Conservation (phyloP, 257 asterid species). For the Primulina eburnea region DNA sequence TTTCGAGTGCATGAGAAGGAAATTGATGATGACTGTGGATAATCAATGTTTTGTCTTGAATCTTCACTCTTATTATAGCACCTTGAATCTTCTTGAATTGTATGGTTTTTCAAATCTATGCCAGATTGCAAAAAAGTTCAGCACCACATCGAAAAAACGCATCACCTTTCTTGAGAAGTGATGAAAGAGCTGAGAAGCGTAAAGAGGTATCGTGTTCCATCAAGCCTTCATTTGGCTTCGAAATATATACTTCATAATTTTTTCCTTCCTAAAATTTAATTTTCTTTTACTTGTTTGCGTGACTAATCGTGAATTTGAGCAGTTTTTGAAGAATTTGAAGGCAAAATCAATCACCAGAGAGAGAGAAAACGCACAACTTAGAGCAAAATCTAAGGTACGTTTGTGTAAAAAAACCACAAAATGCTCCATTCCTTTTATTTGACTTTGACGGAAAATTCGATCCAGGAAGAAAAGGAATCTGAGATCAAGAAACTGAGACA, state of each 20-base stretch:
- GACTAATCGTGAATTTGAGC: not conserved
- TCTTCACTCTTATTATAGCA: not conserved
- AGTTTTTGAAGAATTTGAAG: conserved; percentile 25
- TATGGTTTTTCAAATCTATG: not conserved
- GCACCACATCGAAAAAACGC: conserved; percentile 20
- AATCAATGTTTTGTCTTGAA: too few species aligned
- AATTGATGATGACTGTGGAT: too few species aligned
- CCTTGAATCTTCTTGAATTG: not conserved
- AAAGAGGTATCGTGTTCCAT: conserved; percentile 31
- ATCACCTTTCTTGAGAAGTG: conserved; percentile 30
- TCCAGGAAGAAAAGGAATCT: conserved; percentile 26
- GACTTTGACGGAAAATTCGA: not conserved
- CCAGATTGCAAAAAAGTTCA: conserved; percentile 33
- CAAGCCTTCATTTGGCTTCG: not conserved
- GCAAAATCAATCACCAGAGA: conserved; percentile 30
- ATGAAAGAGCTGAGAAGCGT: conserved; percentile 33
- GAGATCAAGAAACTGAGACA: conserved; percentile 34
- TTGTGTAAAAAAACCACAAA: conserved; percentile 23
- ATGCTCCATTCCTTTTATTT: not conserved
- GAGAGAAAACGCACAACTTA: conserved; percentile 20
- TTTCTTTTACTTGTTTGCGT: not conserved
- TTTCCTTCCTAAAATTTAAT: not conserved
- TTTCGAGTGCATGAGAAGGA: too few species aligned
- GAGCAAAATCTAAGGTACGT: conserved; percentile 29
- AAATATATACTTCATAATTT: not conserved